Conservation (phyloP, 1,139 yeast genomes). For the Blastobotrys aristatus region DNA sequence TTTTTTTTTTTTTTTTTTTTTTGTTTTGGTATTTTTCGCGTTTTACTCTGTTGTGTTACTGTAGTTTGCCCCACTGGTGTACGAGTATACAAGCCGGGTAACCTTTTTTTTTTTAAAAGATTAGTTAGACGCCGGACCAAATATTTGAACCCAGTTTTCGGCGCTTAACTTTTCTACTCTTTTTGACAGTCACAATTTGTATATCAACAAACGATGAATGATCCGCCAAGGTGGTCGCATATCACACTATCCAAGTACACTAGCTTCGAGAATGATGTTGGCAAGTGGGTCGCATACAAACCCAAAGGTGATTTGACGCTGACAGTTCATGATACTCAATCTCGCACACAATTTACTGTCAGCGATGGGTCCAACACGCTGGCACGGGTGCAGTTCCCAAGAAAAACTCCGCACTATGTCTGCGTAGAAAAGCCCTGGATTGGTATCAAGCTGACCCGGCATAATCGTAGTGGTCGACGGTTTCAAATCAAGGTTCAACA, state of each 20-base stretch:
- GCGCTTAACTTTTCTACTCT: too few relatives aligned
- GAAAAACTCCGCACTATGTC: not conserved
- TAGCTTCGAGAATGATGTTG: not conserved
- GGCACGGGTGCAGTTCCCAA: not conserved
- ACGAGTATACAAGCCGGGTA: too few relatives aligned
- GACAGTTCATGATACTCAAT: not conserved
- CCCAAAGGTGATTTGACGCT: constrained; percentile 1
- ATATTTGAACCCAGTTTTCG: too few relatives aligned
- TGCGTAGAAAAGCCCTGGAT: not conserved
- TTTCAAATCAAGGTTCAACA: constrained; percentile 3
- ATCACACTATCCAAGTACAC: not conserved
- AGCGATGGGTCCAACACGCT: not conserved
- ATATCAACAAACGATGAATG: too few relatives aligned
- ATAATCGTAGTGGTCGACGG: too few relatives aligned
- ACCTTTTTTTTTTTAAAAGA: too few relatives aligned
- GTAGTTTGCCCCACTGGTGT: too few relatives aligned
- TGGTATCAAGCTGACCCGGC: constrained; percentile 1
- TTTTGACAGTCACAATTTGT: too few relatives aligned
- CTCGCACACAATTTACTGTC: not conserved
- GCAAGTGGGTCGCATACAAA: not conserved
- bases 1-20: too few relatives aligned
- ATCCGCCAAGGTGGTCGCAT: constrained; percentile 1
- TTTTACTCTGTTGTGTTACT: too few relatives aligned
- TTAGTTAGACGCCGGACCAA: too few relatives aligned
- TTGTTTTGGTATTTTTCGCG: too few relatives aligned